Base-by-base conservation (phyloP, 257 asterid species). In the Nicotiana otophora region DNA sequence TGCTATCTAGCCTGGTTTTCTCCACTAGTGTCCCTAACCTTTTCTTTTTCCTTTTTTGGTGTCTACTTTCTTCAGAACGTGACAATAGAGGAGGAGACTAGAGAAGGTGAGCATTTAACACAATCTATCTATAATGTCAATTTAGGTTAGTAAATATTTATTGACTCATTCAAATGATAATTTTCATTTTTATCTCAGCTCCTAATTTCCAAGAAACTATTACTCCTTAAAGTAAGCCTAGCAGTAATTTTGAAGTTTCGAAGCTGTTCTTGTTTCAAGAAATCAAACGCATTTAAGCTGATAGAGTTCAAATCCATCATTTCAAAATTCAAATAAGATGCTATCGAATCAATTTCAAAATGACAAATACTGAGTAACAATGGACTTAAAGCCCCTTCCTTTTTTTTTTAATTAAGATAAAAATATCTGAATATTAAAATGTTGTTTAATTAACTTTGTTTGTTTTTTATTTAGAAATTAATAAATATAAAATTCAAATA, bases 1-100 rank as follows among this genome's bases (percentile, higher is more conserved):
- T 78, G 78, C 83, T 82, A 42, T 68, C 68, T 77, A 20, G 83
- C 81, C 83, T 60, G 87, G 83, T 82, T 78, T 34, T 80, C 66
- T 78, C 64, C 85, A 82, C 81, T 69, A 2, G 17, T 70, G 74
- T 69, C 74, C 81, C 67, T 58, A 15, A 28, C 6, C 61, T 81
- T 84, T 83, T 46, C 81, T 58, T 67, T 74, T 74, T 12, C 61
- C 39, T 82, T 23, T 17, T 3, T 33, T 46, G n/a, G 17, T 77
- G 81, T 82, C 81, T 15, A 78, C 65, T 68, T 64, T 77, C 42
- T 81, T 68, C 10, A n/a, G 78, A 7, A 77, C 65, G 75, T 57
- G 87, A 85, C 83, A 66, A 82, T 68, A 36, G 36, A 19, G 33
- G 33, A 31, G 4, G 33, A 31, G 33, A 31, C 33, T 31, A 31